phyloP scores from a whole-genome alignment of 352 stramenopile species.

The Globisporangium barbulae region DNA sequence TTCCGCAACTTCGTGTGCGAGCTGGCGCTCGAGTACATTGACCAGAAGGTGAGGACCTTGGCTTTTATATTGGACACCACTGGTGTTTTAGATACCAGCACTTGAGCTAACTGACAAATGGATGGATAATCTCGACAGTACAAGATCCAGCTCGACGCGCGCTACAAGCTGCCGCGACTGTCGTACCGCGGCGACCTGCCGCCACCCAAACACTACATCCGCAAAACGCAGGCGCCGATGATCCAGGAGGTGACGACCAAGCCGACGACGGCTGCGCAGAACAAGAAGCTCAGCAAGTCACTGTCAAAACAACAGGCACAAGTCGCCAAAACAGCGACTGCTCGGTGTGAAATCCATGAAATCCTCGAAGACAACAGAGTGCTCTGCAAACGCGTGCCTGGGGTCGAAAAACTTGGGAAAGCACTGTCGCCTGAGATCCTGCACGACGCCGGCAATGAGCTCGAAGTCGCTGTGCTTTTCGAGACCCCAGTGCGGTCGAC shows the following conservation, averaged over 20 bases:
- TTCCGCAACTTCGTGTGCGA: constrained; percentile 86
- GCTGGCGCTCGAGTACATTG: constrained; percentile 76
- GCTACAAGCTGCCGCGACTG: constrained; percentile 76
- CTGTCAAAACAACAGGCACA: neutral
- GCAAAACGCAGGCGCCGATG: constrained; percentile 59
- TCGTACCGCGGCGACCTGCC: constrained; percentile 61
- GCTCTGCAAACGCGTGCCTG: constrained; percentile 29
- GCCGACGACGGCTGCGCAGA: neutral
- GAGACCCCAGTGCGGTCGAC: constrained; percentile 24
- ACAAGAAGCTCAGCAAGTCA: constrained; percentile 13
- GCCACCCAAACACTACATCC: constrained; percentile 76
- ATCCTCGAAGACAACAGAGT: constrained; percentile 9
- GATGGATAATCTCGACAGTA: constrained; percentile 32
- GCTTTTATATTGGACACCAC: too few species aligned
- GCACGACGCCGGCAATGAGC: constrained; percentile 23
- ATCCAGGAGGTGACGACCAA: constrained; percentile 61
- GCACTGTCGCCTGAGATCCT: constrained; percentile 49
- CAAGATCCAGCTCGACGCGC: constrained; percentile 68
- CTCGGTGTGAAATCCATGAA: constrained; percentile 41
- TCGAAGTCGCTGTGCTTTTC: constrained; percentile 43
- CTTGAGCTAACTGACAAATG: neutral
- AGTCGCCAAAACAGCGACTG: constrained; percentile 31
- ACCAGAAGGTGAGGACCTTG: constrained; percentile 52
- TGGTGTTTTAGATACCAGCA: neutral
- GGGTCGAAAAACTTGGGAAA: constrained; percentile 28